A percentile compares a stretch with the other conserved stretches of the same genome.
These are phyloP conservation scores for Solanum hybrid DNA, from an alignment of 305 asterid genomes.

Conservation along the genomic window DNA sequence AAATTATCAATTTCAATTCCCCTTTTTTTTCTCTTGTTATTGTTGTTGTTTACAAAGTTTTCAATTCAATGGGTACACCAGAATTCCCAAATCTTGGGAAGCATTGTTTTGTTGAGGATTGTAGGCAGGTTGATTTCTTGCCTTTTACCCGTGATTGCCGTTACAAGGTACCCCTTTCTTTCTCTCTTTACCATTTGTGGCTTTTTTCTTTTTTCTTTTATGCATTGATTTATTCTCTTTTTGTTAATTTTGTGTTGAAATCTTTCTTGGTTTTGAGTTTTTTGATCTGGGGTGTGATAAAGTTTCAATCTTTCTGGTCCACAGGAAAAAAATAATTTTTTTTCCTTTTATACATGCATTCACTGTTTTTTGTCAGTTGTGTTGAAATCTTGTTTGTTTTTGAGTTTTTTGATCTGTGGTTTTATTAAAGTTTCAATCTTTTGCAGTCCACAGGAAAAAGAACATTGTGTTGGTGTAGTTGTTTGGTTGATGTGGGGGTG, in stretches of 20 bases:
- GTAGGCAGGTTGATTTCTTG: slow-evolving; percentile 88
- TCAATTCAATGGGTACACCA: slow-evolving; percentile 67
- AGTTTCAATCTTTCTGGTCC: neutral
- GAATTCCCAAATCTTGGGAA: slow-evolving; percentile 79
- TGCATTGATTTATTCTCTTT: neutral
- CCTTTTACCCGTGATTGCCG: slow-evolving; percentile 97
- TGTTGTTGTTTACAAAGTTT: neutral
- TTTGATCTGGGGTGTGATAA: neutral
- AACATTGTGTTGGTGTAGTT: neutral
- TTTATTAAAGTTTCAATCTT: neutral
- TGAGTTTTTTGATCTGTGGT: neutral
- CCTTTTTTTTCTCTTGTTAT: neutral
- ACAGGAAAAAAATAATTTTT: neutral
- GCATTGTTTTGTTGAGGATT: slow-evolving; percentile 86
- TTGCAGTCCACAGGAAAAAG: neutral
- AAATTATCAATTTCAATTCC: neutral
- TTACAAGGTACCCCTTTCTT: slow-evolving; percentile 34
- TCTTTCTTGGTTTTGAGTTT: neutral
- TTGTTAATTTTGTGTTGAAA: neutral
- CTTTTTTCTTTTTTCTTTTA: neutral
- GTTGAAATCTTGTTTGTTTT: neutral
- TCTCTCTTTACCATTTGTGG: neutral
- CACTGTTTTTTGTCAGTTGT: neutral
- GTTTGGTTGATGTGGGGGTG: neutral
- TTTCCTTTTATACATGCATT: neutral